Conservation (phyloP, 2,329 filamentous ascomycete genomes). For the Xylaria sp. region DNA sequence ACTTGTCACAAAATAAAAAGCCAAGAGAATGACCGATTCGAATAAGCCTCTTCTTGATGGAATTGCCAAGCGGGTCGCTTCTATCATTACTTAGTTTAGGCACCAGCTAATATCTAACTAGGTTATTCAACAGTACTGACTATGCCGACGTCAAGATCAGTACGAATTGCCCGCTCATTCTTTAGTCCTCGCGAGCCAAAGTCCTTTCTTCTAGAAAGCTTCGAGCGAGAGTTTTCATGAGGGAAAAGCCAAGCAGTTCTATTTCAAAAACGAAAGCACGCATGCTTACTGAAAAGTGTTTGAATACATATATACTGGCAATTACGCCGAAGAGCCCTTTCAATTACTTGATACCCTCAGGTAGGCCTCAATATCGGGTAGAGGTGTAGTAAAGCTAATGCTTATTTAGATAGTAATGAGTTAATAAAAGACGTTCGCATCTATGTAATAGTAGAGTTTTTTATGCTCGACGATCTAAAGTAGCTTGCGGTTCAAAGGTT, state of each 20-base stretch:
- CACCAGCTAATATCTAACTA: constrained; percentile 9
- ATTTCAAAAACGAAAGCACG: constrained; percentile 26
- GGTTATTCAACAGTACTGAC: constrained; percentile 31
- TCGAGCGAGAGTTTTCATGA: constrained; percentile 27
- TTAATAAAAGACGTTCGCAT: constrained; percentile 29
- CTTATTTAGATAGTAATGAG: constrained; percentile 28
- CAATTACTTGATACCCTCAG: constrained; percentile 22
- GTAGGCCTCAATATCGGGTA: constrained; percentile 1
- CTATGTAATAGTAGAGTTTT: constrained; percentile 31
- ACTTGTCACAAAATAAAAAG: no score
- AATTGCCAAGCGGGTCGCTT: constrained; percentile 28
- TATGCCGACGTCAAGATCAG: constrained; percentile 32
- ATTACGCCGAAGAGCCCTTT: constrained; percentile 26
- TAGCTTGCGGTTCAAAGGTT: constrained; percentile 23
- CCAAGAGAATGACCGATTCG: not conserved
- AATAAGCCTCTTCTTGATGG: constrained; percentile 14
- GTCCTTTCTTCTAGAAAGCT: constrained; percentile 32
- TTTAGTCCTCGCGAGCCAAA: constrained; percentile 32
- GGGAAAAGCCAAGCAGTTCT: constrained; percentile 30
- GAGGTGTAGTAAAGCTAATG: constrained; percentile 22
- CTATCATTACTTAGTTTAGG: not conserved
- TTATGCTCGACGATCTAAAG: constrained; percentile 32
- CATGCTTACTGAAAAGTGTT: constrained; percentile 36
- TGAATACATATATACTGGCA: constrained; percentile 35
- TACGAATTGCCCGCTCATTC: constrained; percentile 32